Evolutionary conservation across 768 basidiomycete genomes (phyloP), one percentile per base, ranked within the genome.

Genomic region (Clitopilus passeckerianus): DNA sequence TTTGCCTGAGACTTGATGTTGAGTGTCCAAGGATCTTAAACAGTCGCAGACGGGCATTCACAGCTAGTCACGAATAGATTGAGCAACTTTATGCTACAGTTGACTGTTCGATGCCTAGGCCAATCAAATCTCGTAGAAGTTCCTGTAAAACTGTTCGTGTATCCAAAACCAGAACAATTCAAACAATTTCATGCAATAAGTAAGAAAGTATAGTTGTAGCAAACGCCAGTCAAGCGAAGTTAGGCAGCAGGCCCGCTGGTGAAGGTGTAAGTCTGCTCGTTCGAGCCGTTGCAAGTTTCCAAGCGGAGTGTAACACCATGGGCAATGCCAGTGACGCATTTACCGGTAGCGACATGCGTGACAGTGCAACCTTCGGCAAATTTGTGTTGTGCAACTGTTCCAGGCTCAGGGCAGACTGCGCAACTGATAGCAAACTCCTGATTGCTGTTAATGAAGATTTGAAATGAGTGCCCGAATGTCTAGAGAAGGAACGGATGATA

Each of bases 241-340:
- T 23, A 57, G 35, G 30, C 54, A 46, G 34, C 58, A 56, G 24
- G 18, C 5, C 63, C 63, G 57, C 63, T 60, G 5, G 46, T 18
- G 22, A 60, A 50, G 44, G 27, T 56, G 55, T 56, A 60, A 14
- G 54, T 10, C 27, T 56, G 55, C 1, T 27, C 14, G 34, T 16
- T n/a, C 1, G 59, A 55, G n/a, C 59, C 59, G 34, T 60, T 50
- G 34, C 59, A 60, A 4, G 54, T 20, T 15, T 44, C 34, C 16
- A 60, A n/a, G 23, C 20, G 6, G 33, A 60, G 33, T 6, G 59
- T 60, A 34, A 24, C 43, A n/a, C 50, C 43, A 27, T 18, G 27
- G 18, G 10, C 24, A 43, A 23, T 56, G 18, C 59, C 59, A n/a
- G 55, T 56, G 9, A 59, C 34, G 33, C 59, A 59, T 34, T 53